Evolutionary conservation across 352 stramenopile genomes (phyloP), one percentile per base, ranked within the genome.

Genomic region (Aphanomyces invadans): DNA sequence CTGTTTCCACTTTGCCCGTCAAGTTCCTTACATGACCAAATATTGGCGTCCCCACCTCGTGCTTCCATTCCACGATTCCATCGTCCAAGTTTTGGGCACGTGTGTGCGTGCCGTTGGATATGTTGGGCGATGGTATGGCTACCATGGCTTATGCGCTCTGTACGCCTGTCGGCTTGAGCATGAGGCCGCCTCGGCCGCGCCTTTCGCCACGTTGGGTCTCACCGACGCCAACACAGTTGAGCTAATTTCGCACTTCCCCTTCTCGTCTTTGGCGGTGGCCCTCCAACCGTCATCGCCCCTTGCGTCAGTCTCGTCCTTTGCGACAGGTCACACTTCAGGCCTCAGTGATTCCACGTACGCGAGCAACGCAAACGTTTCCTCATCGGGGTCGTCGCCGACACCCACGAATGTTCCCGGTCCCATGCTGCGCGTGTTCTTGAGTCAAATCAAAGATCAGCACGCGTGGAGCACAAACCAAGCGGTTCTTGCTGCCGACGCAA

Each of bases 361-460:
- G 10, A 11, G 10, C n/a, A 21, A 54, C 46, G 21, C n/a, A 10
- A 31, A 31, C 46, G 10, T 23, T n/a, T 29, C 46, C 21, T 1
- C 26, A 10, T 33, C 49, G 29, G 29, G 49, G 36, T 5, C 25
- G 49, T 29, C 49, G 29, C 25, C 17, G 9, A 33, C 39, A n/a
- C 39, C 46, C 1, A 23, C n/a, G 15, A 29, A 31, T 15, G 21
- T 7, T 33, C 12, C 49, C 7, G 17, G 19, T 21, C 4, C 49
- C 0, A 57, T 57, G 25, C 25, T 57, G 7, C 10, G 23, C 12
- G 25, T 33, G 21, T 57, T 57, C 19, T n/a, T 57, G 15, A 26
- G 36, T 32, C 49, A 57, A 57, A 57, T 57, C 7, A 15, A 32
- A 33, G 49, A 57, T 29, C 49, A 57, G 25, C 49, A 57, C n/a